phyloP scores from a whole-genome alignment of 176 grass and related monocot genomes.

The Rhynchospora tenuis region DNA sequence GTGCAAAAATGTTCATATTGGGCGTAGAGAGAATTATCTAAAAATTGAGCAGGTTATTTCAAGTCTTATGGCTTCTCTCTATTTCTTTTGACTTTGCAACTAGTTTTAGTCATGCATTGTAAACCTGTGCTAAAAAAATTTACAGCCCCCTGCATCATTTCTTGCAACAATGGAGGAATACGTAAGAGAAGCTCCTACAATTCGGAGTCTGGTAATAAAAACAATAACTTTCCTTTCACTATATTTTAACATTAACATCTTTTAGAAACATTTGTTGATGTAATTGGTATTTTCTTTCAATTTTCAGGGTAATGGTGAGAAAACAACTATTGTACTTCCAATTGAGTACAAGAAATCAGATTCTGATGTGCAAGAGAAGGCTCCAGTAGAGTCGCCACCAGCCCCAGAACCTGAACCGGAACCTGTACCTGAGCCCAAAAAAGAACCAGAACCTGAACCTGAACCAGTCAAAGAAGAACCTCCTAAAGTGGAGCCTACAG shows the following conservation, averaged over 20 bases:
- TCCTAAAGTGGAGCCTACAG: slow-evolving; percentile 29
- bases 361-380: slow-evolving; percentile 47
- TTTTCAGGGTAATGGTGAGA: slow-evolving; percentile 35
- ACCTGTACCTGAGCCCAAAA: slow-evolving; percentile 30
- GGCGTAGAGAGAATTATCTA: slow-evolving; percentile 61
- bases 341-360: slow-evolving; percentile 69
- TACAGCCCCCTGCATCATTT: slow-evolving; percentile 88
- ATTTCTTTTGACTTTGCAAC: not conserved
- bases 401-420: slow-evolving; percentile 16
- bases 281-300: slow-evolving; percentile 2
- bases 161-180: slow-evolving; percentile 88
- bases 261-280: not conserved
- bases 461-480: slow-evolving; percentile 50
- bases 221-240: not conserved
- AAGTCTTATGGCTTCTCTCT: not conserved
- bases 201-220: slow-evolving; percentile 30
- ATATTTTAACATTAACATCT: slow-evolving; percentile 4
- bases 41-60: slow-evolving; percentile 70
- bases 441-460: slow-evolving; percentile 42
- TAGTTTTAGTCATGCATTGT: slow-evolving; percentile 2
- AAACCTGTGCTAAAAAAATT: not conserved
- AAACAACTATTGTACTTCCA: slow-evolving; percentile 38
- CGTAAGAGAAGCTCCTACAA: slow-evolving; percentile 66
- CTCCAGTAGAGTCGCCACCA: slow-evolving; percentile 17
- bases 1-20: slow-evolving; percentile 80